Conservation (phyloP, 306 rosid genomes). For the Argentina anserina region DNA sequence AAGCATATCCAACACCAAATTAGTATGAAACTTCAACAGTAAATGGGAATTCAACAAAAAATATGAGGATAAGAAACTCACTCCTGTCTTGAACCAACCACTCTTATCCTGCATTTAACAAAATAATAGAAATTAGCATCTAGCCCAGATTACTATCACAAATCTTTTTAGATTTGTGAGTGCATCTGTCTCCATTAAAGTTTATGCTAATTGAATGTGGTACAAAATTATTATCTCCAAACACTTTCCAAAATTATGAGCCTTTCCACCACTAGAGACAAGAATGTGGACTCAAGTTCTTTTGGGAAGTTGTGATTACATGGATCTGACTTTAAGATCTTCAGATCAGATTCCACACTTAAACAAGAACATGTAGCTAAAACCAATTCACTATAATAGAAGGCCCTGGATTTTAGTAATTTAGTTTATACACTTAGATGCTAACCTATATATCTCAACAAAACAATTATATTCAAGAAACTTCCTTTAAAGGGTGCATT, state of each 20-base stretch:
- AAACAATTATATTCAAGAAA: neutral
- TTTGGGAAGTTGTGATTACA: neutral
- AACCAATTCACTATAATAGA: neutral
- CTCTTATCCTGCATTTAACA: conserved; percentile 52
- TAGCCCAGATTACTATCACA: neutral
- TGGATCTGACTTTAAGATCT: neutral
- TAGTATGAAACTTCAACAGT: neutral
- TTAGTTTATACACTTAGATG: neutral
- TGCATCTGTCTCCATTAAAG: neutral
- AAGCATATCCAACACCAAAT: neutral
- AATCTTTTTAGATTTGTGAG: neutral
- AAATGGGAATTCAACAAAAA: neutral
- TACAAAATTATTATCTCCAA: neutral
- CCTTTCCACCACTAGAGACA: neutral
- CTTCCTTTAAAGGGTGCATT: neutral
- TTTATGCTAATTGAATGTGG: neutral
- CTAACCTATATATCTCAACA: neutral
- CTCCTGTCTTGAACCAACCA: conserved; percentile 52
- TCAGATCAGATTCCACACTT: neutral
- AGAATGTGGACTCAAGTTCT: neutral
- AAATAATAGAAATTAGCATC: neutral
- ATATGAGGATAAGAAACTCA: conserved; percentile 37
- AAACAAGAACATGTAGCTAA: neutral
- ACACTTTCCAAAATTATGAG: neutral
- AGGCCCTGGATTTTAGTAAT: neutral